Evolutionary conservation across 371 early-diverging fungal species (phyloP), one percentile per base, ranked within the genome.

Genomic region (Apophysomyces ossiformis): DNA sequence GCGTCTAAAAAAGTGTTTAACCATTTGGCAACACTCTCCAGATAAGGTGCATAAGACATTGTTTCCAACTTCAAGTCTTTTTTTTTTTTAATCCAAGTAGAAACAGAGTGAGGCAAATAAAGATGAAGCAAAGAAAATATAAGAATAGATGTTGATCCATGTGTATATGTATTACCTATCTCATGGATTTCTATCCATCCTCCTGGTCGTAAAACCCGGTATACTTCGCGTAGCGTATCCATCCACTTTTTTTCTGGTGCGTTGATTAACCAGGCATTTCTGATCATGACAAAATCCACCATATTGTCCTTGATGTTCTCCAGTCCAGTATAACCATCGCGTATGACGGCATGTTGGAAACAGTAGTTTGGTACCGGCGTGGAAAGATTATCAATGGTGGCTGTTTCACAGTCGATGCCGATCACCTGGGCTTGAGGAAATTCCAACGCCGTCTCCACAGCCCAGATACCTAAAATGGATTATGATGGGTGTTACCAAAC

Each of bases 401-500:
- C 66, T 2, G 69, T 50, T 18, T 68, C 57, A 12, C 54, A 70
- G 36, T 75, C 80, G 5, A 75, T 68, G 1, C 77, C 80, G 18
- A 75, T 38, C 21, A 80, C 62, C 11, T 67, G 60, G 26, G 68
- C 62, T 1, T 66, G 11, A 12, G 80, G 80, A 56, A 70, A 77
- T 16, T 69, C 37, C 3, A 65, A 37, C 11, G 80, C 77, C 69
- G 73, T 68, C 46, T 80, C 80, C 64, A 73, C 67, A 16, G 64
- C 59, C 80, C 80, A 80, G 4, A 75, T 43, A 5, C 75, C 75
- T 75, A 46, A 45, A 13, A 18, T 45, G 13, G 13, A 4, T 43
- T 43, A 15, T 43, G 43, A 71, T 82, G 77, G 44, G 80, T 83
- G 57, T 81, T 82, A 26, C 85, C 85, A 12, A 79, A 18, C 15